A percentile compares a stretch with the other conserved stretches of the same genome.
Evolutionary conservation across 257 asterid species (phyloP).

Genomic region (Lavandula angustifolia): DNA sequence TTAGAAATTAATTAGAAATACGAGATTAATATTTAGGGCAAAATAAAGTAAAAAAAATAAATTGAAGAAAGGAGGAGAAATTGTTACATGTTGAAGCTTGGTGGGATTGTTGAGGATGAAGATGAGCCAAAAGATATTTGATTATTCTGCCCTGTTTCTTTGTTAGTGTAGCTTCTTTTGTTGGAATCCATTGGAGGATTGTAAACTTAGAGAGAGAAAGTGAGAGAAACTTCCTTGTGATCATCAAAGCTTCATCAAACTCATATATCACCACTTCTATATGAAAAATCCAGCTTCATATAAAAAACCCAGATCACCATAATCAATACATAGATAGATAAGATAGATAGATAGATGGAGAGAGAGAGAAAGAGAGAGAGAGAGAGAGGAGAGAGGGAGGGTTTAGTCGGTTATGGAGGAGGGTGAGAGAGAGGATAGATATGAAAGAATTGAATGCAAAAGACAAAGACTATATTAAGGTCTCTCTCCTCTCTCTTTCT

Average conservation of each 20-base stretch:
- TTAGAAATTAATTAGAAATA: no score
- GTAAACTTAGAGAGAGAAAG: constrained; percentile 9
- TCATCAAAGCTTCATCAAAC: constrained; percentile 17
- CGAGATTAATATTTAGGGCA: not conserved
- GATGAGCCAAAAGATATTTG: constrained; percentile 65
- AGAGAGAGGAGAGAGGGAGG: not conserved
- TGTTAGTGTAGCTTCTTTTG: constrained; percentile 25
- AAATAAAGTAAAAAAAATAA: not conserved
- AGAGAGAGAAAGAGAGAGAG: no score
- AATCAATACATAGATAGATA: constrained; percentile 31
- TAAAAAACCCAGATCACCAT: constrained; percentile 26
- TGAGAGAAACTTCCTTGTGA: not conserved
- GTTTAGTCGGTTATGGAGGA: constrained; percentile 46
- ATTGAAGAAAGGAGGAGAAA: not conserved
- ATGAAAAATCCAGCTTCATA: no score
- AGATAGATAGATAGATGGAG: constrained; percentile 29
- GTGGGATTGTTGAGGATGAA: constrained; percentile 49
- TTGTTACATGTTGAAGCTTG: constrained; percentile 51
- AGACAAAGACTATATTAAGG: constrained; percentile 49
- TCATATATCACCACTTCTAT: constrained; percentile 9
- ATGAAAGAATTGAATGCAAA: constrained; percentile 48
- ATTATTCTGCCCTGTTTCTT: constrained; percentile 33
- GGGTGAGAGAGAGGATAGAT: constrained; percentile 37
- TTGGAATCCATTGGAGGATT: constrained; percentile 42
- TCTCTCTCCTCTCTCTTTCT: not conserved